Conservation (phyloP, 106 monocot genomes). For the Triglochin maritima region DNA sequence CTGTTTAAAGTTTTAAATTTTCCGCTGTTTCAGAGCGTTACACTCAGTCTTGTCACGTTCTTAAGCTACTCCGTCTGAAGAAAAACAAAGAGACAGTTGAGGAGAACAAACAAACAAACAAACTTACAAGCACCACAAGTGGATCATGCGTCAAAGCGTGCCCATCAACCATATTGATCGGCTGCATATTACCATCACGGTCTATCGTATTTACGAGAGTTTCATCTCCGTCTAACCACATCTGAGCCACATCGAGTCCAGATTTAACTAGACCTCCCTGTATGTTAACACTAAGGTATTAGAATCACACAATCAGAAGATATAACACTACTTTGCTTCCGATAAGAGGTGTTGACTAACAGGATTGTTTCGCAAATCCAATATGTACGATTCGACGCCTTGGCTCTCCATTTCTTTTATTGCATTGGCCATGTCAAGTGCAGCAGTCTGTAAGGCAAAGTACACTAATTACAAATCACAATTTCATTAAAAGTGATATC, state of each 20-base stretch:
- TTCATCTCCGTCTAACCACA: constrained; percentile 94
- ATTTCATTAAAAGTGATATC: too few species aligned
- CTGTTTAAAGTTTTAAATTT: too few species aligned
- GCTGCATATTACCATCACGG: constrained; percentile 76
- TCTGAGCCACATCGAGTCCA: constrained; percentile 92
- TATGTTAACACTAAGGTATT: background rate
- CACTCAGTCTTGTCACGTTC: too few species aligned
- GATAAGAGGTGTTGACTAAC: constrained; percentile 28
- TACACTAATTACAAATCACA: background rate
- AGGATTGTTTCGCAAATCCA: constrained; percentile 92
- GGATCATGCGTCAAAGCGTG: constrained; percentile 92
- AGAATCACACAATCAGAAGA: background rate
- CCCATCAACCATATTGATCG: constrained; percentile 64
- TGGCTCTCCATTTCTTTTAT: constrained; percentile 64
- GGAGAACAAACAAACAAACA: background rate
- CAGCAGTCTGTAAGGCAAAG: constrained; percentile 58
- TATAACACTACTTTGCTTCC: background rate
- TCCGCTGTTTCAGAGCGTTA: too few species aligned
- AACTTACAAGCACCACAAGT: constrained; percentile 90
- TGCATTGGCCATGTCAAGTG: constrained; percentile 77
- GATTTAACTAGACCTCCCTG: constrained; percentile 96
- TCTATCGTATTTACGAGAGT: constrained; percentile 93
- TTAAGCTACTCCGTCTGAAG: too few species aligned
- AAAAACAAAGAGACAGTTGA: background rate
- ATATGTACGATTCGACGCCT: constrained; percentile 92